Evolutionary conservation across 2,329 filamentous ascomycete genomes (phyloP), one percentile per base, ranked within the genome.

Genomic region (Ciborinia camelliae): DNA sequence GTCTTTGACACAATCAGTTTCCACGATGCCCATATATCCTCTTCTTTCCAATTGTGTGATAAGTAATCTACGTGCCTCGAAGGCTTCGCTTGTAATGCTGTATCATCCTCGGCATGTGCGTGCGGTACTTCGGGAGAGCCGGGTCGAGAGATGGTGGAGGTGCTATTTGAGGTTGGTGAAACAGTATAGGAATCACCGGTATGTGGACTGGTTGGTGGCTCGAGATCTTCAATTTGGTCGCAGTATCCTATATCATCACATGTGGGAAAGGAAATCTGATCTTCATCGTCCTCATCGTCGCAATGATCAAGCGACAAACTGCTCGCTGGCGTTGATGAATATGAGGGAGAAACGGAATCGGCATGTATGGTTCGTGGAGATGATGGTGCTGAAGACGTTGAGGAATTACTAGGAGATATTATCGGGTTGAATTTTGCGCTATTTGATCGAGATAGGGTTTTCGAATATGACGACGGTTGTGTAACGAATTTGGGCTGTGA

Each of bases 21-120:
- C 94, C 95, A 98, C 2, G 94, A 97, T 8, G 91, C 89, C 93
- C 93, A 97, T 20, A 98, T 96, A 76, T 98, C 94, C 77, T 98
- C 93, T 78, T 97, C 93, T 67, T 84, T 87, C 94, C 94, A 98
- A 68, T 95, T 87, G 75, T 98, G 91, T 26, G 93, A 96, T 47
- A 98, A 82, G 74, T 98, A 98, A 79, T 98, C 98, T 67, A 98
- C 78, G 65, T 98, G 94, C 88, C 93, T 84, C 84, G 69, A 70
- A 15, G 70, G 70, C 41, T 67, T 62, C 12, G 57, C 63, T 41
- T 62, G 48, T 81, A 20, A 86, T 86, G 59, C 81, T 78, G 74
- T 81, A 82, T 28, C 86, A 85, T 41, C 82, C 79, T 77, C 82
- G 77, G 64, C 78, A 61, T 69, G 71, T 51, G 71, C 70, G 14